Percentiles rank a stretch among this genome's conserved stretches.
These are phyloP conservation scores for Huiozyma naganishii DNA, from an alignment of 805 yeast genomes.

Conservation along the genomic window DNA sequence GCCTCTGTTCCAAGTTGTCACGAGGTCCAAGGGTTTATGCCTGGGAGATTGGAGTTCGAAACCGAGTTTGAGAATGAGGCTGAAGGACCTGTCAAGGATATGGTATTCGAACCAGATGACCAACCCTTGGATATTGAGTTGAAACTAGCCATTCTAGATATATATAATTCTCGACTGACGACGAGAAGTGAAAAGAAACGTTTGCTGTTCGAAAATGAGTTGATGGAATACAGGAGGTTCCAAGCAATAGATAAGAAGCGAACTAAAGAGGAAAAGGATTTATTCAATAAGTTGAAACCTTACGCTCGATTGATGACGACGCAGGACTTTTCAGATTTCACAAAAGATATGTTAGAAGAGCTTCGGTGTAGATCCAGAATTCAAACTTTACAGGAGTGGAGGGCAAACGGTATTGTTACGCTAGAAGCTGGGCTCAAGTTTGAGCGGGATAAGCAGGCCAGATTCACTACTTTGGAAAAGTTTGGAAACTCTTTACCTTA, in stretches of 20 bases:
- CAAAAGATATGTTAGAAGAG: conserved; percentile 66
- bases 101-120: conserved; percentile 93
- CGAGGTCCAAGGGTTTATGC: conserved; percentile 97
- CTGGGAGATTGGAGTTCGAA: conserved; percentile 94
- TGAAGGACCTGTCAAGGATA: conserved; percentile 84
- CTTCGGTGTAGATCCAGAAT: conserved; percentile 69
- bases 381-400: conserved; percentile 86
- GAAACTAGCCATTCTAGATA: conserved; percentile 76
- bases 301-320: conserved; percentile 73
- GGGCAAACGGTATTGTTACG: conserved; percentile 78
- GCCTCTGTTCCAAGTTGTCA: conserved; percentile 95
- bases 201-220: conserved; percentile 57
- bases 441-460: conserved; percentile 75
- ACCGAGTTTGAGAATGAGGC: conserved; percentile 96
- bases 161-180: conserved; percentile 81
- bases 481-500: conserved; percentile 26
- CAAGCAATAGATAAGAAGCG: conserved; percentile 77
- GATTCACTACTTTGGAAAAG: conserved; percentile 53
- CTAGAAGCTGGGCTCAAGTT: conserved; percentile 73
- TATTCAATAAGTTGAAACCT: conserved; percentile 65
- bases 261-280: conserved; percentile 81
- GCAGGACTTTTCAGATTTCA: conserved; percentile 66
- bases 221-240: conserved; percentile 77
- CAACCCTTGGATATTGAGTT: conserved; percentile 79
- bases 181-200: conserved; percentile 91